Conservation (phyloP, 1,284 basidiomycete species). For the Marasmius fiardii region DNA sequence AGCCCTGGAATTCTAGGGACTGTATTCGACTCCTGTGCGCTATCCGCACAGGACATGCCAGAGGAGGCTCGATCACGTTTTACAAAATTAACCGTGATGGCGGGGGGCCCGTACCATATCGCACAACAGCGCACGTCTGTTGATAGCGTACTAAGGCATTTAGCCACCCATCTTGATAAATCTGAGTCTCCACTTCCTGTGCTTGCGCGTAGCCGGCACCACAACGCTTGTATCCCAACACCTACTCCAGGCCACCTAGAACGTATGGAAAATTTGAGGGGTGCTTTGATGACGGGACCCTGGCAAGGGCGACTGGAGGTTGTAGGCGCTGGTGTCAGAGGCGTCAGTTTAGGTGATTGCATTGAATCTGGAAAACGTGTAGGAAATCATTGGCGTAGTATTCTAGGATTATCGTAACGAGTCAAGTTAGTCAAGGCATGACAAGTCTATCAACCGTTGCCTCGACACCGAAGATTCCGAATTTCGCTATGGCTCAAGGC, state of each 20-base stretch:
- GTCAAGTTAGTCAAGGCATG: too few relatives aligned
- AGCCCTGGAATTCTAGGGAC: slow-evolving; percentile 69
- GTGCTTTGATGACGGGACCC: slow-evolving; percentile 34
- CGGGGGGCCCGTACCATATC: slow-evolving; percentile 76
- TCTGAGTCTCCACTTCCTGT: slow-evolving; percentile 58
- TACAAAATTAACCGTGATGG: slow-evolving; percentile 87
- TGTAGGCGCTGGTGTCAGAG: slow-evolving; percentile 84
- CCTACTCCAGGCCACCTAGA: slow-evolving; percentile 72
- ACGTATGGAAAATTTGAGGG: slow-evolving; percentile 63
- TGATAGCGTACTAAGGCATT: slow-evolving; percentile 20
- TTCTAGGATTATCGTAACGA: too few relatives aligned
- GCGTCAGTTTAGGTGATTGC: slow-evolving; percentile 91
- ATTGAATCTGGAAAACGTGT: slow-evolving; percentile 67
- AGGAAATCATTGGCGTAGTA: slow-evolving; percentile 44
- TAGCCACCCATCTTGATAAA: slow-evolving; percentile 24
- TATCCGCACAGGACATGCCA: slow-evolving; percentile 64
- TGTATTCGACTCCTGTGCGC: slow-evolving; percentile 80
- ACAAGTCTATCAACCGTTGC: too few relatives aligned
- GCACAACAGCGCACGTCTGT: slow-evolving; percentile 7
- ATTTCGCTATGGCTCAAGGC: too few relatives aligned
- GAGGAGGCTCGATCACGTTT: slow-evolving; percentile 25
- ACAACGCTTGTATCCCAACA: slow-evolving; percentile 81
- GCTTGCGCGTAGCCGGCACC: slow-evolving; percentile 51
- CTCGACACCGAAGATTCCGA: too few relatives aligned
- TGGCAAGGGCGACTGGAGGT: slow-evolving; percentile 70